Evolutionary conservation across 768 basidiomycete species (phyloP), one percentile per base, ranked within the genome.

Genomic region (Dioszegia crocea): DNA sequence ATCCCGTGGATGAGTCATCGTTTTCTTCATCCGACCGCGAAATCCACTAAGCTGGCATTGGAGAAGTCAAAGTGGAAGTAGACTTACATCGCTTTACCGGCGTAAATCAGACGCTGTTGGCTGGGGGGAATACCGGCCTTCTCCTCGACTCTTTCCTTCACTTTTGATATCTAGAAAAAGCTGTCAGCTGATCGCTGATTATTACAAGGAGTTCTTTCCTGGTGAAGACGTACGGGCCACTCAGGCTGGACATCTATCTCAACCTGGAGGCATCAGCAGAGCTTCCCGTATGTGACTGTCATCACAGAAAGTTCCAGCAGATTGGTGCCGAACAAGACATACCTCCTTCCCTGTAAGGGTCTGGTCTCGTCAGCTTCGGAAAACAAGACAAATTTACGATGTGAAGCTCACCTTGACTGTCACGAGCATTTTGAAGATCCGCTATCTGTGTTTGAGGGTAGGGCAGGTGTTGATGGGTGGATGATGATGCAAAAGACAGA

Each of bases 291-390:
- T n/a, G n/a, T 12, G 29, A 16, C 24, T 21, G 21, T 19, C 16
- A 56, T 56, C 52, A 48, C 52, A 63, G 60, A 71, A n/a, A n/a
- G n/a, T n/a, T n/a, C n/a, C n/a, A n/a, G n/a, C n/a, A n/a, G n/a
- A n/a, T n/a, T n/a, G n/a, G n/a, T n/a, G n/a, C n/a, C n/a, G 10
- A 24, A n/a, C 26, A 39, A 38, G 50, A 65, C 56, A 49, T 51
- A 92, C 94, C 86, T 97, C 94, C 79, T 96, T 97, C 62, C 94
- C 94, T 47, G 94, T 98, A 40, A 98, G 83, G 46, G 91, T 94
- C 92, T 97, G 49, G 26, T 26, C 21, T 9, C 10, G 27, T 45
- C 2, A 30, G 21, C 29, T 64, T 24, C 41, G 48, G n/a, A n/a
- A n/a, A n/a, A n/a, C n/a, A n/a, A n/a, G n/a, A n/a, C n/a, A n/a